Evolutionary conservation across 2,329 filamentous ascomycete genomes (phyloP).

Genomic region (Laburnicola sp.): DNA sequence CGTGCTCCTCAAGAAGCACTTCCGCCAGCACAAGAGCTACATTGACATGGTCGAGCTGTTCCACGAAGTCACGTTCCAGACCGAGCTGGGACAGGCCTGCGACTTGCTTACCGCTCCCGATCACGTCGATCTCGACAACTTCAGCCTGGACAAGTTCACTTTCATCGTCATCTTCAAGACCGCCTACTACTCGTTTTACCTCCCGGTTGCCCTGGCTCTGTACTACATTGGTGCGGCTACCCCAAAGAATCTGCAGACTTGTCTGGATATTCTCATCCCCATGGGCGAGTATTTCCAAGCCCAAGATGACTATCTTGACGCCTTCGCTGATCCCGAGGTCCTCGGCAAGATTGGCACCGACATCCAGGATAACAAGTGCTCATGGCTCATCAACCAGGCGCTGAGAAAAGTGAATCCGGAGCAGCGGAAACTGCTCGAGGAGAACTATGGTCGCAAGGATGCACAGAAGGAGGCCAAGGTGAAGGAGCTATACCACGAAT

Average conservation of each 20-base stretch:
- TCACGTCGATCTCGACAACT: constrained; percentile 88
- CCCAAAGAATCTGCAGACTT: constrained; percentile 83
- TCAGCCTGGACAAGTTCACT: constrained; percentile 90
- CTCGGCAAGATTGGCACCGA: constrained; percentile 99
- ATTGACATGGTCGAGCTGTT: constrained; percentile 93
- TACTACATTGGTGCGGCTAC: constrained; percentile 84
- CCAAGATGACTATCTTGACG: constrained; percentile 98
- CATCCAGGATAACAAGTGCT: constrained; percentile 99
- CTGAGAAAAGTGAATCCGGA: constrained; percentile 77
- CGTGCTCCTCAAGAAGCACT: constrained; percentile 88
- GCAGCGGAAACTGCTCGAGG: constrained; percentile 84
- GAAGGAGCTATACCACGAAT: constrained; percentile 85
- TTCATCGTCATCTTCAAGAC: constrained; percentile 99
- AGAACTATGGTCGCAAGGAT: constrained; percentile 94
- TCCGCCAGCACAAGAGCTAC: constrained; percentile 84
- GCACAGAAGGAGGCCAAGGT: constrained; percentile 77
- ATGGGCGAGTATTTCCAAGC: constrained; percentile 99
- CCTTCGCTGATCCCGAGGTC: constrained; percentile 87
- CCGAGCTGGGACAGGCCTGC: constrained; percentile 91
- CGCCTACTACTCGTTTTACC: constrained; percentile 98
- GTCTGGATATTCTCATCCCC: constrained; percentile 89
- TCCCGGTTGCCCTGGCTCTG: constrained; percentile 89
- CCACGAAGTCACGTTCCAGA: constrained; percentile 92
- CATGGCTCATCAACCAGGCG: constrained; percentile 96
- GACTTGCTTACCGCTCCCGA: constrained; percentile 95